These are phyloP conservation scores for Sclerotinia glacialis DNA, from an alignment of 2,329 filamentous ascomycete species.

Conservation along the genomic window DNA sequence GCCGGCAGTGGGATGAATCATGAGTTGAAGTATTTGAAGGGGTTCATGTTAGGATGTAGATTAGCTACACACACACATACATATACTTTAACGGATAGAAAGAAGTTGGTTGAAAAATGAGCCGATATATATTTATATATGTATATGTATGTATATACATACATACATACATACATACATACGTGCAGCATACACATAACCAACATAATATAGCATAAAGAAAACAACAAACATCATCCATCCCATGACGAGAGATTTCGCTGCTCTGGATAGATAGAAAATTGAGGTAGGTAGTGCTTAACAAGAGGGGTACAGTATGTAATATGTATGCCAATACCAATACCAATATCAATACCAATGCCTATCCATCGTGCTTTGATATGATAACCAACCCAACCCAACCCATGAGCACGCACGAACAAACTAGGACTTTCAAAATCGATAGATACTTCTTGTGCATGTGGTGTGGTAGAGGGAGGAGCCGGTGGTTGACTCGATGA, in stretches of 20 bases:
- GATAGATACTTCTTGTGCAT: background rate
- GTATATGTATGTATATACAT: background rate
- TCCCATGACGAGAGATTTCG: background rate
- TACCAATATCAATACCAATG: too few species aligned
- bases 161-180: background rate
- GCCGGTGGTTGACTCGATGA: background rate
- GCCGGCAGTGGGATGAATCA: background rate
- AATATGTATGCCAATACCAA: too few species aligned
- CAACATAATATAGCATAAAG: background rate
- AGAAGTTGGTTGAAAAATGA: background rate
- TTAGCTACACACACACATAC: background rate
- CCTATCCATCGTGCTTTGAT: too few species aligned
- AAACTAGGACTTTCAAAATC: background rate
- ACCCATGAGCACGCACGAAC: background rate
- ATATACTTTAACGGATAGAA: background rate
- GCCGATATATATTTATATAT: background rate
- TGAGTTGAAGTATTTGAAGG: background rate
- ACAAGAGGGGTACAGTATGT: background rate
- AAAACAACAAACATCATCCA: background rate
- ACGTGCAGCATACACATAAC: too few species aligned
- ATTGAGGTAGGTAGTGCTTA: background rate
- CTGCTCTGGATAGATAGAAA: background rate
- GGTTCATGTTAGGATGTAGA: background rate
- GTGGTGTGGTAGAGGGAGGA: background rate
- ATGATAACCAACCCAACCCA: background rate